phyloP scores from a whole-genome alignment of 2,329 filamentous ascomycete species.

The Fusarium sublunatum region DNA sequence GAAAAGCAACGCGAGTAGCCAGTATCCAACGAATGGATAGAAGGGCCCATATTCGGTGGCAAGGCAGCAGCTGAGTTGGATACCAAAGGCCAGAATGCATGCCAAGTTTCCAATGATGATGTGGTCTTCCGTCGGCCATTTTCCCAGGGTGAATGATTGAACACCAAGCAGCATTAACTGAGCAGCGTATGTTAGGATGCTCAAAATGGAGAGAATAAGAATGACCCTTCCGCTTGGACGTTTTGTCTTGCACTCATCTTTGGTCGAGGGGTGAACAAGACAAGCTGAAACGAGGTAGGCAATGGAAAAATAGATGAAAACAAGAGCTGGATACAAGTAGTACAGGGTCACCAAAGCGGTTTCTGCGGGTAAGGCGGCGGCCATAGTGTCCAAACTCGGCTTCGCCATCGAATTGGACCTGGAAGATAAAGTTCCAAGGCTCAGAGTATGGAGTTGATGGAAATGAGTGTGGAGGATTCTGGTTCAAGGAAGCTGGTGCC shows the following conservation, averaged over 20 bases:
- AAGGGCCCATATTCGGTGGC: constrained; percentile 64
- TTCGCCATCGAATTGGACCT: constrained; percentile 15
- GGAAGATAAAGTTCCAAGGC: background rate
- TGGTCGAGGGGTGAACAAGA: constrained; percentile 61
- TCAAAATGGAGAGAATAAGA: constrained; percentile 58
- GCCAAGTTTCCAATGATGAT: constrained; percentile 68
- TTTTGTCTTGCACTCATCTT: constrained; percentile 26
- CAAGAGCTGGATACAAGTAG: constrained; percentile 51
- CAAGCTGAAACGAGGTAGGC: constrained; percentile 66
- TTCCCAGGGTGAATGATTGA: constrained; percentile 49
- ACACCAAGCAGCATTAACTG: constrained; percentile 58
- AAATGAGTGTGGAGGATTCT: background rate
- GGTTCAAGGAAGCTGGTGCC: background rate
- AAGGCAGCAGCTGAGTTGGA: constrained; percentile 66
- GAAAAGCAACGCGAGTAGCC: constrained; percentile 66
- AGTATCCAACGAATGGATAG: constrained; percentile 73
- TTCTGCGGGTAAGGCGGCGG: constrained; percentile 31
- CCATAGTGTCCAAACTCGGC: constrained; percentile 18
- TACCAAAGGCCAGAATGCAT: constrained; percentile 72
- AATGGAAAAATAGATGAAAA: constrained; percentile 67
- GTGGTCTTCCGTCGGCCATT: constrained; percentile 60
- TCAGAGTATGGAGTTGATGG: background rate
- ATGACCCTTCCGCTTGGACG: constrained; percentile 39
- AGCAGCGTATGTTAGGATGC: constrained; percentile 59
- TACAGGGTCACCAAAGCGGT: constrained; percentile 38